Evolutionary conservation across 1,139 yeast genomes (phyloP), one percentile per base, ranked within the genome.

Genomic region (Hemisphaericaspora lyxosophila): DNA sequence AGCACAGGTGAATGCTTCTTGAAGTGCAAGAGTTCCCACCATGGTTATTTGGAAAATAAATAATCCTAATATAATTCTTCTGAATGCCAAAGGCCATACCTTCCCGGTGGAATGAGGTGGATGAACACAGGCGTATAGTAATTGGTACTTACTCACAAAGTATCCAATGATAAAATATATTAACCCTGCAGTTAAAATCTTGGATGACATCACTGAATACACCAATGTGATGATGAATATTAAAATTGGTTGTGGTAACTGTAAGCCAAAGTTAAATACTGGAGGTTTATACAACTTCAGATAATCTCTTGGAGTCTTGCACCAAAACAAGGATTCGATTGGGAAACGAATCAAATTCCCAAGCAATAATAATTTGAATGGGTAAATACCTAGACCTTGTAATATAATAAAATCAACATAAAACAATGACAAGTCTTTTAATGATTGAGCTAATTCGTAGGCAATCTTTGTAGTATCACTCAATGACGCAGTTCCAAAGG

Each of bases 341-440:
- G 88, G 59, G 73, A 83, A 52, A 74, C 77, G 57, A 23, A 70
- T 46, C 33, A 71, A 59, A 46, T 85, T 84, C 1, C 96, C 95
- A 73, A 80, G 61, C 28, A 82, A 62, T 33, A 88, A 63, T 26
- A 87, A 62, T 40, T 86, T 78, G 46, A 85, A 80, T 1, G 96
- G 96, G 54, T 84, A 83, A 75, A 88, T 83, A 1, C 92, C 95
- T 28, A 87, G 60, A 0, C 95, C 96, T 58, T 87, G 96, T 29
- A 87, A 70, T 19, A 87, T 72, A 38, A 87, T 86, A 58, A 87
- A 71, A 57, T 87, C 94, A 35, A 85, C 89, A 59, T 88, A 87
- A 57, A 87, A 88, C 40, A 84, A 65, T 6, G 95, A 83, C 39
- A 85, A 70, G 34, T 80, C 76, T 49, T 81, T 73, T 48, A 87